Base-by-base conservation (phyloP, 2,329 filamentous ascomycete genomes). In the Colletotrichum liriopes region DNA sequence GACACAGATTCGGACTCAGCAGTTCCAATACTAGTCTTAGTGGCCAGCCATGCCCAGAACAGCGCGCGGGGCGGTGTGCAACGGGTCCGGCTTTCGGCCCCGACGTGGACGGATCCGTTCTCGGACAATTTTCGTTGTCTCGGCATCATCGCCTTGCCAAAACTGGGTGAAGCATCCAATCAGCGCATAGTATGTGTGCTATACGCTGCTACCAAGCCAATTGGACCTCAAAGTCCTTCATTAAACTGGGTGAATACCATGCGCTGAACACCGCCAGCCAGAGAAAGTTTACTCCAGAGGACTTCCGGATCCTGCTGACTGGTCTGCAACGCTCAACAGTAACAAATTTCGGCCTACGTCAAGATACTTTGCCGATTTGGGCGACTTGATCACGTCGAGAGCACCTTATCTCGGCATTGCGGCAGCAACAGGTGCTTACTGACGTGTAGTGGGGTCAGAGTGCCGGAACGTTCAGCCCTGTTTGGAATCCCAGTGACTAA, bases 41-140 rank as follows among this genome's bases (percentile, higher is more conserved):
- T 7, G 0, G 26, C 49, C 18, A 11, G 9, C 49, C 14, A 6
- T 29, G 26, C 16, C 49, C 16, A 26, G 20, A 29, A 16, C 16
- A 51, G n/a, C 18, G 16, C 23, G 9, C 41, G 43, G 35, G 23
- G 32, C 23, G n/a, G 26, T 18, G 23, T 4, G 1, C 29, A 20
- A 39, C 29, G 41, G 32, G 41, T 14, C 29, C 54, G 45, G 55
- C 64, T 14, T 54, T 67, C 64, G 64, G 64, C 55, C 29, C 64
- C 64, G 64, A 67, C 14, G 1, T 3, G 49, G 11, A 23, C 64
- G 45, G 54, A 7, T 59, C 26, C 37, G 54, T 37, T 35, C 14
- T 60, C 64, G 64, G 64, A 1, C 29, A 43, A 52, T 43, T 5
- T 26, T 67, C 55, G 64, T 20, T 16, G 32, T 67, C 32, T 67